Evolutionary conservation across 192 early-diverging fungal genomes (phyloP).

Genomic region (Backusella circina): DNA sequence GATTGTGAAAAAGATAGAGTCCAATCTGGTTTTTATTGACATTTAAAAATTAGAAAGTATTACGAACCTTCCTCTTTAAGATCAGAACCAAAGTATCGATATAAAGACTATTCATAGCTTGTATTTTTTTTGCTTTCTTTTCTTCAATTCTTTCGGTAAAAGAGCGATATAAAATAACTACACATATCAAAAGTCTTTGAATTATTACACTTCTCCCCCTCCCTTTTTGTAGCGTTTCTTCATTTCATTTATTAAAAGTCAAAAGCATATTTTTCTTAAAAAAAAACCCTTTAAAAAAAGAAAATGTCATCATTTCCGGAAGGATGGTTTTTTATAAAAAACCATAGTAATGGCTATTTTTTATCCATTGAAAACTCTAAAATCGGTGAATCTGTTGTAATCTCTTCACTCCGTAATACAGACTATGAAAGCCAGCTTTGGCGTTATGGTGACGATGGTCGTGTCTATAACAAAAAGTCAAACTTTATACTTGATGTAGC

Average conservation of each 20-base stretch:
- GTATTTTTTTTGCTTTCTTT: too few relatives aligned
- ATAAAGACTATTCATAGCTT: background rate
- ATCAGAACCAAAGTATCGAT: background rate
- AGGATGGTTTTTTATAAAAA: constrained; percentile 25
- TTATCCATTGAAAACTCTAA: background rate
- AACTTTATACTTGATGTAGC: constrained; percentile 18
- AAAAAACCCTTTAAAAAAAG: background rate
- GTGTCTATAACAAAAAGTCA: constrained; percentile 22
- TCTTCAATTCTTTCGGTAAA: background rate
- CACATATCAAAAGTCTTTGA: background rate
- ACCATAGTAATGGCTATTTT: constrained; percentile 8
- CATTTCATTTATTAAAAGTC: too few relatives aligned
- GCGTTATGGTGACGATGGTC: constrained; percentile 14
- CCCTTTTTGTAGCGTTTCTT: too few relatives aligned
- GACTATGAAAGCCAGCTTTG: constrained; percentile 19
- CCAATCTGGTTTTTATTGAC: background rate
- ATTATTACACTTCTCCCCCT: background rate
- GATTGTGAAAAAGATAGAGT: background rate
- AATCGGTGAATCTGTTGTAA: constrained; percentile 2
- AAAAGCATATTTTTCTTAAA: too few relatives aligned
- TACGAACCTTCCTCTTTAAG: background rate
- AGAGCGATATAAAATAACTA: background rate
- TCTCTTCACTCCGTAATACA: constrained; percentile 4
- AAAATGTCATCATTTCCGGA: constrained; percentile 16
- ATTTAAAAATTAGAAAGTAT: background rate